Conservation (phyloP, 768 basidiomycete genomes). For the Tricholoma furcatifolium region DNA sequence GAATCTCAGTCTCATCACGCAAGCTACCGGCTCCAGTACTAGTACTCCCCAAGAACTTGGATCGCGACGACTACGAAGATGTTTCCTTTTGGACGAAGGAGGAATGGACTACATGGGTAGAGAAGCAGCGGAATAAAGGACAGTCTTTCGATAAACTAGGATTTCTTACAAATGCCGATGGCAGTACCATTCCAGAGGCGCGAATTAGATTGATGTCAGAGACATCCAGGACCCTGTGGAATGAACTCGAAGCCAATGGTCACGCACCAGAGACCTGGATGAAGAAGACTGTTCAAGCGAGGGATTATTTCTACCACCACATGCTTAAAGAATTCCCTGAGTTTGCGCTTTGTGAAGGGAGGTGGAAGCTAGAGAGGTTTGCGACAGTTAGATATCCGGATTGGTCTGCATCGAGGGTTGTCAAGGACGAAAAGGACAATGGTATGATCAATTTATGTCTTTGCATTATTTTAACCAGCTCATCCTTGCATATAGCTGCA, state of each 20-base stretch:
- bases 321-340: conserved; percentile 3
- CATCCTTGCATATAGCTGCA: not conserved
- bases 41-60: not conserved
- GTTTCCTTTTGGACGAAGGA: not conserved
- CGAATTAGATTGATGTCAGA: conserved; percentile 2
- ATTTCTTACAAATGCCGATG: conserved; percentile 2
- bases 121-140: not conserved
- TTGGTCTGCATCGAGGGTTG: too few species aligned
- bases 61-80: not conserved
- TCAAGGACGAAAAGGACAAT: not conserved
- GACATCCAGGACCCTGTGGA: not conserved
- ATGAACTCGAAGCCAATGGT: not conserved
- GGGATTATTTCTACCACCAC: not conserved
- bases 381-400: conserved; percentile 4
- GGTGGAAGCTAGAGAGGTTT: conserved; percentile 7
- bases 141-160: not conserved
- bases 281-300: not conserved
- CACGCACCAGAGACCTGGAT: conserved; percentile 5
- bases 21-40: not conserved
- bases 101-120: not conserved
- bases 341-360: not conserved
- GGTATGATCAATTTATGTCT: not conserved
- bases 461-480: not conserved
- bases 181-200: not conserved
- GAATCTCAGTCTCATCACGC: not conserved